phyloP scores from a whole-genome alignment of 345 rosid genomes.

The Ailanthus altissimus region DNA sequence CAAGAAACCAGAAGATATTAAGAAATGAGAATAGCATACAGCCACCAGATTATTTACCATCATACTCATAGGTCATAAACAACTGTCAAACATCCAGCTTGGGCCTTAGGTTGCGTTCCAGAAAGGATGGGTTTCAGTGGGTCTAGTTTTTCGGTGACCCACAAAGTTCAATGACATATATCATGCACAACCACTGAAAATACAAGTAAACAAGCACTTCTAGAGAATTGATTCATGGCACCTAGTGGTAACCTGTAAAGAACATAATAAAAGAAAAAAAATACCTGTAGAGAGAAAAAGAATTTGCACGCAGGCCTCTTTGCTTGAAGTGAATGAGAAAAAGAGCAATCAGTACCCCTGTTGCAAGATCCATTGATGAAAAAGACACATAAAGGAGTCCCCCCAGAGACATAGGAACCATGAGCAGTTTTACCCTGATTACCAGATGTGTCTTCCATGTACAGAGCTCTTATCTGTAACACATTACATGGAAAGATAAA shows the following conservation, averaged over 20 bases:
- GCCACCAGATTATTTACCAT: background rate
- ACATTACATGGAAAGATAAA: conserved; percentile 21
- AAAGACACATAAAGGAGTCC: conserved; percentile 55
- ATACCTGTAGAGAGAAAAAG: conserved; percentile 72
- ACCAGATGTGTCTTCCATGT: conserved; percentile 28
- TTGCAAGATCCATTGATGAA: conserved; percentile 75
- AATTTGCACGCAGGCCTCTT: conserved; percentile 68
- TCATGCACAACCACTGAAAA: background rate
- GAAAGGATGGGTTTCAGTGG: background rate
- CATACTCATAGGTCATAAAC: background rate
- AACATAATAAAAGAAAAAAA: conserved; percentile 17
- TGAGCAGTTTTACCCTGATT: conserved; percentile 27
- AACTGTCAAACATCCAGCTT: background rate
- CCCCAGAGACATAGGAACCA: conserved; percentile 30
- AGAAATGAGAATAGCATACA: background rate
- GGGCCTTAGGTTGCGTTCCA: conserved; percentile 5
- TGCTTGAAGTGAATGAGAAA: conserved; percentile 69
- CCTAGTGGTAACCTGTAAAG: conserved; percentile 49
- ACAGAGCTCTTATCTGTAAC: conserved; percentile 59
- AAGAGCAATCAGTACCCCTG: conserved; percentile 66
- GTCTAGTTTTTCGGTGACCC: conserved; percentile 2
- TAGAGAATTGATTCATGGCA: conserved; percentile 3
- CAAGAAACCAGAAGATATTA: background rate
- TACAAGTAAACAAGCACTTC: background rate
- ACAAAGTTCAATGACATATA: conserved; percentile 7